Conservation (phyloP, 2,329 filamentous ascomycete genomes). For the Fusarium incarnatum region DNA sequence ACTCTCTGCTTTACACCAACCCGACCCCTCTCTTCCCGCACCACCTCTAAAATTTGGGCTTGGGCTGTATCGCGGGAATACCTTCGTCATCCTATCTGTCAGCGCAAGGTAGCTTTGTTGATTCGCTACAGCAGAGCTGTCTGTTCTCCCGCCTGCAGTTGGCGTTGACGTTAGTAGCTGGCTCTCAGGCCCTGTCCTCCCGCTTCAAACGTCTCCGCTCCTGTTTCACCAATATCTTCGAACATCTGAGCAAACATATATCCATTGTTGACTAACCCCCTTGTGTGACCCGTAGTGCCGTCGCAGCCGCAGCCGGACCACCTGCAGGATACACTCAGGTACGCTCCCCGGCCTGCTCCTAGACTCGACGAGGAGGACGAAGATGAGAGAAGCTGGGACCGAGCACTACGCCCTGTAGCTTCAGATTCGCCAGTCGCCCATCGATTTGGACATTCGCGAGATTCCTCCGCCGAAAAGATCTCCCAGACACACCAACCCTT, state of each 20-base stretch:
- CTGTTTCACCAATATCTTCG: slow-evolving; percentile 36
- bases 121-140: slow-evolving; percentile 2
- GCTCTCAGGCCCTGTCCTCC: slow-evolving; percentile 27
- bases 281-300: slow-evolving; percentile 60
- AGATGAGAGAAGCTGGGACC: slow-evolving; percentile 63
- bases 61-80: slow-evolving; percentile 42
- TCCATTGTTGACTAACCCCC: slow-evolving; percentile 41
- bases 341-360: slow-evolving; percentile 62
- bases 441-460: slow-evolving; percentile 65
- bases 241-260: slow-evolving; percentile 31
- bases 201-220: slow-evolving; percentile 27
- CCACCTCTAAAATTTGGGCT: slow-evolving; percentile 34
- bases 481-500: slow-evolving; percentile 49
- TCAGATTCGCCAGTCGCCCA: slow-evolving; percentile 56
- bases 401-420: slow-evolving; percentile 60
- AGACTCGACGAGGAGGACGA: slow-evolving; percentile 66
- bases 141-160: neutral
- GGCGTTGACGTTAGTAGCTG: slow-evolving; percentile 10
- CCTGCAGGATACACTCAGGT: slow-evolving; percentile 63
- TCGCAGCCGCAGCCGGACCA: slow-evolving; percentile 70
- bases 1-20: slow-evolving; percentile 24
- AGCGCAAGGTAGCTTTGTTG: slow-evolving; percentile 5
- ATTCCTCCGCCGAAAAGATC: slow-evolving; percentile 69
- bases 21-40: slow-evolving; percentile 42
- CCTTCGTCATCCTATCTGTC: slow-evolving; percentile 31